phyloP scores from a whole-genome alignment of 768 basidiomycete genomes.

The Fibroporia radiculosa region DNA sequence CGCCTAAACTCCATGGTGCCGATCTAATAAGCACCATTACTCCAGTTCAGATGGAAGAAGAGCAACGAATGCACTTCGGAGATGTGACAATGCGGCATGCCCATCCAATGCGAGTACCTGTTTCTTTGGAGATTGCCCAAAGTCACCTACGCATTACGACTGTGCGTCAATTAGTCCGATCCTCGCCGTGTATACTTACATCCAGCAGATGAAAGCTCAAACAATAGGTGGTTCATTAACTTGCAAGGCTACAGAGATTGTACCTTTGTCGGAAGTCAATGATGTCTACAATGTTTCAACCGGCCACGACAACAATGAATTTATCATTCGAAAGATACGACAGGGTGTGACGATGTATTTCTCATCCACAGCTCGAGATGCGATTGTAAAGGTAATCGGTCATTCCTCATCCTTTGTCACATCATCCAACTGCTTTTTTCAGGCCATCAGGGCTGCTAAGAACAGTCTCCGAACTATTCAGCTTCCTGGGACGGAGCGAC shows the following conservation, averaged over 20 bases:
- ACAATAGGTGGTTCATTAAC: conserved; percentile 59
- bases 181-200: conserved; percentile 6
- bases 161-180: conserved; percentile 32
- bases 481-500: conserved; percentile 48
- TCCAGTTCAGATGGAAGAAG: conserved; percentile 56
- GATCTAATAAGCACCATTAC: not conserved
- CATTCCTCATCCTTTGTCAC: not conserved
- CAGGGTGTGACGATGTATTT: conserved; percentile 73
- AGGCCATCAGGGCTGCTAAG: conserved; percentile 76
- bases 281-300: conserved; percentile 80
- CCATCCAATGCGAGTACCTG: conserved; percentile 63
- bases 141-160: conserved; percentile 75
- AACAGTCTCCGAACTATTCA: conserved; percentile 53
- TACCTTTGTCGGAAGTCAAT: conserved; percentile 73
- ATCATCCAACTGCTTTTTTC: not conserved
- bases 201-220: conserved; percentile 54
- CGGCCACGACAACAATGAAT: conserved; percentile 70
- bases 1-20: not conserved
- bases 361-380: conserved; percentile 60
- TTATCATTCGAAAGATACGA: conserved; percentile 68
- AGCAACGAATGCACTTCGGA: conserved; percentile 42
- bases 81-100: conserved; percentile 63
- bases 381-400: conserved; percentile 57
- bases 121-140: conserved; percentile 55
- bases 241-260: conserved; percentile 77